Conservation (phyloP, 208 protist species). For the Trypanosoma grayi region DNA sequence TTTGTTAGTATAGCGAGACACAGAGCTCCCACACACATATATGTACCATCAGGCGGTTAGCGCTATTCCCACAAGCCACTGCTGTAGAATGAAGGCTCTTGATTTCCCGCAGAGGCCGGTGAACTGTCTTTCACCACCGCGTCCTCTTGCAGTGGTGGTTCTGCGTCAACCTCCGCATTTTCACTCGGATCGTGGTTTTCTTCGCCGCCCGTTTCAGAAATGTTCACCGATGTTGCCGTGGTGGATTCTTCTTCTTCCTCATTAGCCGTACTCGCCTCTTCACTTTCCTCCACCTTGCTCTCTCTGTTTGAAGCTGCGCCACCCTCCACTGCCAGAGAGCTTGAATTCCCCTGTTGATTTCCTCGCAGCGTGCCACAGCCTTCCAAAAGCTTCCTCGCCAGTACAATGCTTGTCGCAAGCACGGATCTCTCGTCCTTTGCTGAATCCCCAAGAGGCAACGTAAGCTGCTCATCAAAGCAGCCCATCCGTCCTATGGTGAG, state of each 20-base stretch:
- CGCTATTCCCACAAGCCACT: constrained; percentile 26
- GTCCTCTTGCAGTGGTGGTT: neutral
- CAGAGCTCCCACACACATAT: neutral
- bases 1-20: neutral
- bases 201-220: no score
- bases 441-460: constrained; percentile 13
- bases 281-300: neutral
- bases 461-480: constrained; percentile 7
- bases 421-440: neutral
- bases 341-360: no score
- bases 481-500: constrained; percentile 15
- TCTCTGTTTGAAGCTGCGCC: no score
- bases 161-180: neutral
- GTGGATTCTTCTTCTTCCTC: neutral
- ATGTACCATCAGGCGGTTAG: neutral
- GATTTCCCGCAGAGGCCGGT: neutral
- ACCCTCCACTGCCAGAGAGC: no score
- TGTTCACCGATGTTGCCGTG: no score
- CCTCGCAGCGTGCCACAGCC: neutral
- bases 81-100: constrained; percentile 21
- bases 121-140: neutral
- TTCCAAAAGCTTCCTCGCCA: constrained; percentile 27
- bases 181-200: neutral
- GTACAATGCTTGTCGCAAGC: constrained; percentile 24
- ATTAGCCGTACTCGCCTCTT: neutral